Evolutionary conservation across 768 basidiomycete species (phyloP), one percentile per base, ranked within the genome.

Genomic region (Russula earlei): DNA sequence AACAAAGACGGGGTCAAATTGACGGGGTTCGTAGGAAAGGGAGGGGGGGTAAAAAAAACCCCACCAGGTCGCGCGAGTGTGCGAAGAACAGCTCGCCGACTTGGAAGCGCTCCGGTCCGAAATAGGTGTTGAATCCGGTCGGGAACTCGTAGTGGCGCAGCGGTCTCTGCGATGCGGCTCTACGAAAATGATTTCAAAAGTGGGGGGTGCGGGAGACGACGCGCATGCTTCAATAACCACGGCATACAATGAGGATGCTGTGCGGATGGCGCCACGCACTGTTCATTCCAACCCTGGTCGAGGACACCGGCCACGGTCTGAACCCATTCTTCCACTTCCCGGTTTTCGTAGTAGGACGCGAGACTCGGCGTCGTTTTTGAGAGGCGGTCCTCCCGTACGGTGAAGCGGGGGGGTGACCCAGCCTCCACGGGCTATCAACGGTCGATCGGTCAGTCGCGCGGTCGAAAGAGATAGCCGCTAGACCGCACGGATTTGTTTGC

Each of bases 271-370:
- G 29, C n/a, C 29, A 64, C 85, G 65, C 59, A 90, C 88, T 90
- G 84, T 37, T 94, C 92, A 63, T 91, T 91, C 85, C 89, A 94
- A 10, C 84, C 84, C 60, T 85, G 84, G 47, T 91, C 86, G 27
- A 87, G 73, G n/a, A 95, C 85, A 27, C 87, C 90, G 5, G 83
- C 87, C 33, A 90, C 82, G 62, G 83, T 84, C 68, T 94, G 91
- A 56, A 91, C 79, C 92, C 95, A 97, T 68, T 91, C 89, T 41
- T 99, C 95, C 1, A 94, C 84, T 65, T 97, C 91, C 40, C 80
- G 77, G 22, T 70, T 69, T 70, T 95, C 85, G 22, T 84, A 84
- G 84, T 91, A 95, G 22, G 69, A 65, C 47, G 78, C 79, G 89
- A 94, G 98, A 54, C 79, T 85, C 5, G 83, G 77, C 0, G 93